Base-by-base conservation (phyloP, 83 land plant species). In the Larix sibirica region DNA sequence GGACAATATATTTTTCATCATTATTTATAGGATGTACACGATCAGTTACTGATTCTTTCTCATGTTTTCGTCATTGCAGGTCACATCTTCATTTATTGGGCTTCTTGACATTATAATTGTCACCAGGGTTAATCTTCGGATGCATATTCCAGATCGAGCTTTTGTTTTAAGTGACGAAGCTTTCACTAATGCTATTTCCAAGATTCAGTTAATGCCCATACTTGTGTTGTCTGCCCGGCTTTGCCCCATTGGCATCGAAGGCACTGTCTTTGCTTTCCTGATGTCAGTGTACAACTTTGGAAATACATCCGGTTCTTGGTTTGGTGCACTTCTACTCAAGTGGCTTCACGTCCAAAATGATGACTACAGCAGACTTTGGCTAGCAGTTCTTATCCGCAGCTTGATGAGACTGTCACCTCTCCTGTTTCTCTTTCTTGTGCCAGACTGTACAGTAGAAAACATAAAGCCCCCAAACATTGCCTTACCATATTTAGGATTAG, bases 241-340 rank as follows among this genome's bases (percentile, higher is more conserved):
- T 58, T 86, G 87, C 21, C 87, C 87, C 18, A 36, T 23, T 21
- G 82, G 82, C 9, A 70, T 83, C 2, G 87, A 86, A 33, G 85
- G 87, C n/a, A 86, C 87, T 31, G 68, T 86, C 26, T 86, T 86
- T 67, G 85, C 87, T 24, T 86, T 86, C 61, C 77, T 79, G 1
- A 86, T 86, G 87, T 86, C 87, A 26, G 86, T 86, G 50, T 83
- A 77, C 63, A 79, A 86, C 81, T 78, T 86, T 56, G 87, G 87
- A 12, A 73, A 16, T 23, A 86, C 87, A 16, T 79, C 80, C 26
- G 85, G 66, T 38, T 76, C 87, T 10, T 86, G 87, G 87, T 23
- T 44, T 13, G 87, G 87, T 20, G 82, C 87, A 26, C 9, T 47
- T 50, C 81, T 86, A 9, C 81, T 86, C 16, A 86, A 40, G 21